These are phyloP conservation scores for Bacterosira constricta DNA, from an alignment of 108 stramenopile genomes.

Conservation along the genomic window DNA sequence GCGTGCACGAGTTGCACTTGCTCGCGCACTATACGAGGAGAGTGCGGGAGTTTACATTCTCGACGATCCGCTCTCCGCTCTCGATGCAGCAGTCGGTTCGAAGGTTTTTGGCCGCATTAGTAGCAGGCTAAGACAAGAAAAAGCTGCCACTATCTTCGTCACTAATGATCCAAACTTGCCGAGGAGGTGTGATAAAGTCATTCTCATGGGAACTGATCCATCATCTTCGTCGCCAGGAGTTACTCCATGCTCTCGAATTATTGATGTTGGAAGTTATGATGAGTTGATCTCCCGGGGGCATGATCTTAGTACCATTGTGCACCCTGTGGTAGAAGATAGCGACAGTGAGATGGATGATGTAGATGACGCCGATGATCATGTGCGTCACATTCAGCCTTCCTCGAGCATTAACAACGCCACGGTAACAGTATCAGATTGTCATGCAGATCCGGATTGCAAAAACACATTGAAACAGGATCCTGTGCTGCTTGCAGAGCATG, in stretches of 20 bases:
- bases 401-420: slow-evolving; percentile 17
- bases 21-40: slow-evolving; percentile 92
- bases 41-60: slow-evolving; percentile 88
- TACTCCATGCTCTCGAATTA: slow-evolving; percentile 57
- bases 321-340: slow-evolving; percentile 8
- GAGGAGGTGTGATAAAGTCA: slow-evolving; percentile 73
- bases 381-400: slow-evolving; percentile 16
- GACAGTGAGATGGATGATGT: slow-evolving; percentile 15
- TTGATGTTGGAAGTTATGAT: slow-evolving; percentile 78
- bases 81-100: slow-evolving; percentile 76
- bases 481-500: slow-evolving; percentile 48
- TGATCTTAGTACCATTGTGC: slow-evolving; percentile 43
- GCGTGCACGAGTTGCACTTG: slow-evolving; percentile 92
- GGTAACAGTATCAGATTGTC: slow-evolving; percentile 34
- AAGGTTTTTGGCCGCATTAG: slow-evolving; percentile 70
- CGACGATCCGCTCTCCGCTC: slow-evolving; percentile 91
- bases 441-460: slow-evolving; percentile 73
- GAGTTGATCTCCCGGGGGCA: slow-evolving; percentile 70
- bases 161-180: slow-evolving; percentile 84
- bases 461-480: slow-evolving; percentile 50
- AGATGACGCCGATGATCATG: not conserved
- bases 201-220: slow-evolving; percentile 69
- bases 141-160: slow-evolving; percentile 72
- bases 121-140: slow-evolving; percentile 48
- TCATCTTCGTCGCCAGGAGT: not conserved